Evolutionary conservation across 129 eudicot genomes (phyloP).

Genomic region (Daucus carota): DNA sequence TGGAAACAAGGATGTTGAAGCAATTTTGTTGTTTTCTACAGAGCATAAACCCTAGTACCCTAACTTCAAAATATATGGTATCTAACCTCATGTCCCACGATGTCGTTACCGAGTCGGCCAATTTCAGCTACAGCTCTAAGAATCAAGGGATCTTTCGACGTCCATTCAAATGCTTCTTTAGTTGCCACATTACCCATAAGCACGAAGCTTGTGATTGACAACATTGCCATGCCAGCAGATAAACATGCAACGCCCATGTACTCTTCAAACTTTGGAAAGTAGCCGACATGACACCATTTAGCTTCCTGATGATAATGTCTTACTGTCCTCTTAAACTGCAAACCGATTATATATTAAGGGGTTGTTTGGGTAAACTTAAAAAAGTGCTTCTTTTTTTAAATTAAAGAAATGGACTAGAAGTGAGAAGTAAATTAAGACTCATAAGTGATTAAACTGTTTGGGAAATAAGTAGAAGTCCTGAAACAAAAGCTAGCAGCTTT

Average conservation of each 20-base stretch:
- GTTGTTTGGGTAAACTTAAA: fast-evolving
- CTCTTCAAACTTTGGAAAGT: background rate
- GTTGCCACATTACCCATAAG: background rate
- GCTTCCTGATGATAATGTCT: background rate
- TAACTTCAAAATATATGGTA: background rate
- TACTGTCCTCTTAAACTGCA: background rate
- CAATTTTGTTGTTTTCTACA: no score
- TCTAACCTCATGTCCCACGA: no score
- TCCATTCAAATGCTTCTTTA: background rate
- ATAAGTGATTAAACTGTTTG: no score
- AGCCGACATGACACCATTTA: background rate
- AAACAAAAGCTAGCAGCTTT: no score
- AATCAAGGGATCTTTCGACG: no score
- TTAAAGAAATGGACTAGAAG: no score
- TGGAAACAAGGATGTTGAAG: background rate
- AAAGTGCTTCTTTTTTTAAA: no score
- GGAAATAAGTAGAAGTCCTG: no score
- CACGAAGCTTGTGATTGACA: background rate
- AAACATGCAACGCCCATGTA: background rate
- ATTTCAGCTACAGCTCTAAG: no score
- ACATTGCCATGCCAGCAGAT: background rate
- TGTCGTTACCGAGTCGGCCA: no score
- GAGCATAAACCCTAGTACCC: background rate
- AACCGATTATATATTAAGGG: background rate
- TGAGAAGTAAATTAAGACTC: no score